Evolutionary conservation across 1,139 yeast species (phyloP), one percentile per base, ranked within the genome.

Genomic region (Schwanniomyces etchellsii): DNA sequence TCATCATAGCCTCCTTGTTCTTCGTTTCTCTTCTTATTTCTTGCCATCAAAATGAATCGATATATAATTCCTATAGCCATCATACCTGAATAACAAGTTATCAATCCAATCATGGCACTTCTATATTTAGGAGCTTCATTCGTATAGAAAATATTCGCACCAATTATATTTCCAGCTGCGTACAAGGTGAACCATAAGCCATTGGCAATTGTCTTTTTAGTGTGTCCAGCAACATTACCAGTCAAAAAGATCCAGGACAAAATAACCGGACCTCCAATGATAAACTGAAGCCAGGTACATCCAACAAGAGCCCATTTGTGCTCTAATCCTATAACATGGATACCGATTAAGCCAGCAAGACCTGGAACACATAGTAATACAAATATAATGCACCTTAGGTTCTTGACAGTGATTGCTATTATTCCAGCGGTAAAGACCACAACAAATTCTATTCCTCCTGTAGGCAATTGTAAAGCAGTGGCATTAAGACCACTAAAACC

Each of bases 201-300:
- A 25, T 38, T 45, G 5, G 55, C 44, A 13, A 51, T 34, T 1
- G 60, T 45, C 32, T 45, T 49, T 30, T 55, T 55, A 18, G 57
- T 42, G 9, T 46, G 37, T 4, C 61, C 61, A 7, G 51, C 47
- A 12, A 53, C 44, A 35, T 56, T 55, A 6, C 49, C 48, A 30
- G 40, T 47, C 23, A 50, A 31, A 22, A 52, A 45, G 12, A 56
- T 44, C 62, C 64, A 60, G 14, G 49, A 40, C 28, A 55, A 35
- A 30, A 58, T 55, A 20, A 57, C 55, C 10, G 60, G 61, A 2
- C 55, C 60, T 5, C 60, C 62, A 32, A 57, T 43, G 18, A 55
- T 47, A 38, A 44, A 57, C 31, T 57, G 64, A 17, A 61, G 40
- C 58, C 62, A 52, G 37, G 64, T 58, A 6, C 64, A 48, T 2